Percentiles rank a stretch among this genome's conserved stretches.
These are phyloP conservation scores for Lichtheimia hyalospora DNA, from an alignment of 371 early-diverging fungal genomes.

Conservation along the genomic window DNA sequence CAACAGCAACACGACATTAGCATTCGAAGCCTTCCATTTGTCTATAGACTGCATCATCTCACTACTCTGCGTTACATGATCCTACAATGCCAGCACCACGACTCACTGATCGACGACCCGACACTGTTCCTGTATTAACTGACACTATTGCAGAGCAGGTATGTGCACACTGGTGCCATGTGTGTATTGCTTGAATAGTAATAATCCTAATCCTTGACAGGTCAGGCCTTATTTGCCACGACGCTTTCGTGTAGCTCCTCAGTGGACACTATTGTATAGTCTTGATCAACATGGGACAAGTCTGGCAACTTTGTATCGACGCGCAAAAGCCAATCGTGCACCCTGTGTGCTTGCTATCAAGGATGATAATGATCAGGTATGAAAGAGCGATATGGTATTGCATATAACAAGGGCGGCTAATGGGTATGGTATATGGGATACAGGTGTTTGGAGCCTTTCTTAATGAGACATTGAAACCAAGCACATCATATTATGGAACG, in stretches of 20 bases:
- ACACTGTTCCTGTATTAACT: conserved; percentile 52
- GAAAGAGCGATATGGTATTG: background rate
- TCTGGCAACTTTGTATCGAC: conserved; percentile 75
- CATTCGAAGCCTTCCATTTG: background rate
- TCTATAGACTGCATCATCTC: background rate
- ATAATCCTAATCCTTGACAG: conserved; percentile 15
- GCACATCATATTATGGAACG: conserved; percentile 81
- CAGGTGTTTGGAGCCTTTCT: conserved; percentile 91
- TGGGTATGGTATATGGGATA: background rate
- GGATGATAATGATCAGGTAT: conserved; percentile 66
- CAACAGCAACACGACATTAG: background rate
- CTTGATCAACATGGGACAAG: conserved; percentile 92
- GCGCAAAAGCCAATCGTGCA: conserved; percentile 57
- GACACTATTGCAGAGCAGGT: conserved; percentile 49
- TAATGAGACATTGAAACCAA: conserved; percentile 66
- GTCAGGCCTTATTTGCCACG: conserved; percentile 59
- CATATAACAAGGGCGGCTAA: background rate
- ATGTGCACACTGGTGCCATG: background rate
- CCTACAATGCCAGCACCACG: conserved; percentile 37
- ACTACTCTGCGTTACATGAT: background rate
- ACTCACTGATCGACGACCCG: conserved; percentile 37
- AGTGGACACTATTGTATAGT: conserved; percentile 83
- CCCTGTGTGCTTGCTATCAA: conserved; percentile 74
- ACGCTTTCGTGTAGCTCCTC: conserved; percentile 60
- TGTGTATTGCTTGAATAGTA: background rate